phyloP scores from a whole-genome alignment of 768 basidiomycete genomes.

The Phanerodontia chrysosporium region DNA sequence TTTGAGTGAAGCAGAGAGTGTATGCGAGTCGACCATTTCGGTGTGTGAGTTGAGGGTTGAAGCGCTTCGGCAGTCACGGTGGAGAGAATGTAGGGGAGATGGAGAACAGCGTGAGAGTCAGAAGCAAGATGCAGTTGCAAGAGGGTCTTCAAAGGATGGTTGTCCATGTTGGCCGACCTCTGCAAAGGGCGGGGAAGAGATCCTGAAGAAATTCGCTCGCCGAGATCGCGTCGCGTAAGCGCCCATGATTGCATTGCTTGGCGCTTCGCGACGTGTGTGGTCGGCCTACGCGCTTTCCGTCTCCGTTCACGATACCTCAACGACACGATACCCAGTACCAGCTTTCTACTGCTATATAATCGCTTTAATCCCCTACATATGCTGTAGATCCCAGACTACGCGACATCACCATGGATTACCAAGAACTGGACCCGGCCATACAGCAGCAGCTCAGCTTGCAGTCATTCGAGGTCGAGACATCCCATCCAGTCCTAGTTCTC shows the following conservation, averaged over 20 bases:
- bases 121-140: constrained; percentile 71
- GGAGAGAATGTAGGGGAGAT: constrained; percentile 57
- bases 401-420: not conserved
- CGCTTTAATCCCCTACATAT: not conserved
- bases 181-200: not conserved
- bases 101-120: constrained; percentile 54
- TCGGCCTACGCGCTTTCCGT: not conserved
- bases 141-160: constrained; percentile 55
- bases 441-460: constrained; percentile 35
- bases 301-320: not conserved
- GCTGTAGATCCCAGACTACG: not conserved
- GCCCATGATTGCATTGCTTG: not conserved
- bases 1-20: constrained; percentile 75
- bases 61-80: constrained; percentile 52
- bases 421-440: constrained; percentile 44
- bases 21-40: constrained; percentile 75
- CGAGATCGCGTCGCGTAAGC: not conserved
- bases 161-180: not conserved
- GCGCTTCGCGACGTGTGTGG: not conserved
- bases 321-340: not conserved
- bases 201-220: not conserved
- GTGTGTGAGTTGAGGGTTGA: constrained; percentile 56
- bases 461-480: constrained; percentile 33
- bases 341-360: not conserved
- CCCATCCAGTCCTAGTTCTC: not conserved